Evolutionary conservation across 148 eudicot species (phyloP).

Genomic region (Vaccinium myrtillus): DNA sequence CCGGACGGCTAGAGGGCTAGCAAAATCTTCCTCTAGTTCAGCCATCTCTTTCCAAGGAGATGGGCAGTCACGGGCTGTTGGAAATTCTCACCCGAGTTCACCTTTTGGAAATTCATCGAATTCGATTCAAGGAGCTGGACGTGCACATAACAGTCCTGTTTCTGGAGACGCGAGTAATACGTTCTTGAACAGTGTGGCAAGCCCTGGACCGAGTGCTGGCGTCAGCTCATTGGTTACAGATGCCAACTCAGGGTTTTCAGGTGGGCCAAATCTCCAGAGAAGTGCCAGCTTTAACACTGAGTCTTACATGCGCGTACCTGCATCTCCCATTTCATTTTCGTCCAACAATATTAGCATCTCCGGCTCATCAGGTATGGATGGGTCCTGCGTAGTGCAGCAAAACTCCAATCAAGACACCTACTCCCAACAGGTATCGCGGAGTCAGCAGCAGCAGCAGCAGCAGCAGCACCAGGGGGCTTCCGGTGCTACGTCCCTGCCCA

Average conservation of each 20-base stretch:
- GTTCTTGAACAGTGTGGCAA: conserved; percentile 58
- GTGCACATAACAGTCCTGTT: conserved; percentile 50
- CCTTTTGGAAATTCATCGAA: conserved; percentile 69
- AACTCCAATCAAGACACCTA: conserved; percentile 58
- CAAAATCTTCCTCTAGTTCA: conserved; percentile 79
- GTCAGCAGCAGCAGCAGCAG: conserved; percentile 39
- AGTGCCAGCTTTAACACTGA: conserved; percentile 84
- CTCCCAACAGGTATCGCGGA: conserved; percentile 48
- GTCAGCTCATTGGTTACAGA: conserved; percentile 88
- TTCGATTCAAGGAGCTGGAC: conserved; percentile 55
- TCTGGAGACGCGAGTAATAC: conserved; percentile 62
- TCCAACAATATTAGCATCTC: conserved; percentile 84
- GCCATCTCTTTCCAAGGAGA: conserved; percentile 89
- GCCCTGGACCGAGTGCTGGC: conserved; percentile 79
- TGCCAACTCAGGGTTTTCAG: conserved; percentile 84
- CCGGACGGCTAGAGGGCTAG: conserved; percentile 65
- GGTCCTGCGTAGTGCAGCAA: conserved; percentile 55
- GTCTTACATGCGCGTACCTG: conserved; percentile 74
- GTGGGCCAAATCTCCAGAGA: conserved; percentile 77
- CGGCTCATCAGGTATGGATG: conserved; percentile 77
- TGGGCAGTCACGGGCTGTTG: conserved; percentile 57
- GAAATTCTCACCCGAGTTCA: conserved; percentile 68
- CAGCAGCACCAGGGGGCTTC: conserved; percentile 59
- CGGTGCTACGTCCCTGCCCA: conserved; percentile 52
- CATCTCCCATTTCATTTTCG: conserved; percentile 93